Conservation (phyloP, 352 stramenopile species). For the Phytophthora chlamydospora region DNA sequence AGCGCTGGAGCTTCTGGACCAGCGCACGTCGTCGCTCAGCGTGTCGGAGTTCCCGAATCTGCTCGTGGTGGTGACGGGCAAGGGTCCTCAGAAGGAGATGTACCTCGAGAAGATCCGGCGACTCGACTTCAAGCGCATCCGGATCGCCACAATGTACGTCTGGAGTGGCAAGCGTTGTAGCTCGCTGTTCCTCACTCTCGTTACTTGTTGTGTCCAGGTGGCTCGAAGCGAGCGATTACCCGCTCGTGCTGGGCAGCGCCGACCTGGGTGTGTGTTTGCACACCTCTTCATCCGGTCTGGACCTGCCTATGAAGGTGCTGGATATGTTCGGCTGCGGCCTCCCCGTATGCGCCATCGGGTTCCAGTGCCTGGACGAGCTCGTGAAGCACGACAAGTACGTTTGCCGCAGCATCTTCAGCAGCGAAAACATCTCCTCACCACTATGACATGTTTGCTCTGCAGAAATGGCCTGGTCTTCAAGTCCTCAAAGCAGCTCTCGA, state of each 20-base stretch:
- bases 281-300: slow-evolving; percentile 97
- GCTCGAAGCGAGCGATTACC: slow-evolving; percentile 97
- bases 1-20: slow-evolving; percentile 87
- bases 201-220: slow-evolving; percentile 61
- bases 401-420: background rate
- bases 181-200: slow-evolving; percentile 1
- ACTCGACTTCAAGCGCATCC: slow-evolving; percentile 79
- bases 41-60: slow-evolving; percentile 75
- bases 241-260: slow-evolving; percentile 92
- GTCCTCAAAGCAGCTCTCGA: slow-evolving; percentile 56
- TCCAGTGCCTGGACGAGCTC: slow-evolving; percentile 96
- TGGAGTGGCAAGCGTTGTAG: background rate
- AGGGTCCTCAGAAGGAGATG: slow-evolving; percentile 94
- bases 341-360: slow-evolving; percentile 96
- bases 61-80: slow-evolving; percentile 97
- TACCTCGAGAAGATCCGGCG: slow-evolving; percentile 87
- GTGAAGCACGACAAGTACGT: slow-evolving; percentile 94
- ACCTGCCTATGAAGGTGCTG: slow-evolving; percentile 99
- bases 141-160: slow-evolving; percentile 86
- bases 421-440: background rate
- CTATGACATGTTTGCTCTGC: background rate
- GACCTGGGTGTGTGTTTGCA: slow-evolving; percentile 99
- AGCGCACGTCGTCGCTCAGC: slow-evolving; percentile 45
- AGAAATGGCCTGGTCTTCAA: slow-evolving; percentile 84
- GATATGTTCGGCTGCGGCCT: slow-evolving; percentile 99